Evolutionary conservation across 257 asterid species (phyloP).

Genomic region (Mitragyna speciosa): DNA sequence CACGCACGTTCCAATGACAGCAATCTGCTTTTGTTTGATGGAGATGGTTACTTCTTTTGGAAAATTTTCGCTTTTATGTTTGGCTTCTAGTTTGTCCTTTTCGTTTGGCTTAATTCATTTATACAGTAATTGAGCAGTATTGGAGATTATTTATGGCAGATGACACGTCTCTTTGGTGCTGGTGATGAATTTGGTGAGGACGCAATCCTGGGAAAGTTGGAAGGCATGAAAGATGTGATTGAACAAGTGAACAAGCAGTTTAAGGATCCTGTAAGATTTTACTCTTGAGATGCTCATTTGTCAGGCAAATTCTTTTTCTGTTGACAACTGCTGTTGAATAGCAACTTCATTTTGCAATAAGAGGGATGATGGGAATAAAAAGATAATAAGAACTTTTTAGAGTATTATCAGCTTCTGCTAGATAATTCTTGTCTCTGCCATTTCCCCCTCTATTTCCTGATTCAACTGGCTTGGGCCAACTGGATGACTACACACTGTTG

Average conservation of each 20-base stretch:
- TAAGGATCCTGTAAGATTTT: slow-evolving; percentile 80
- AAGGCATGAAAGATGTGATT: slow-evolving; percentile 92
- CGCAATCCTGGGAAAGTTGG: slow-evolving; percentile 83
- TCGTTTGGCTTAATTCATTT: slow-evolving; percentile 9
- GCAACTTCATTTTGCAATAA: not conserved
- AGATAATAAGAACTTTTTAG: not conserved
- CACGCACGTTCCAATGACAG: not conserved
- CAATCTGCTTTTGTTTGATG: not conserved
- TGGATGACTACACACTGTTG: not conserved
- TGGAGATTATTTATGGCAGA: slow-evolving; percentile 46
- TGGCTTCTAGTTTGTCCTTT: not conserved
- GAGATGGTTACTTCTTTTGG: not conserved
- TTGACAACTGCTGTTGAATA: not conserved
- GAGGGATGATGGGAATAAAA: not conserved
- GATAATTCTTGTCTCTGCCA: not conserved
- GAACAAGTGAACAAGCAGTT: slow-evolving; percentile 92
- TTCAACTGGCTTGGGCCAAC: not conserved
- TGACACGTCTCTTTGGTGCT: slow-evolving; percentile 73
- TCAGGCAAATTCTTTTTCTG: not conserved
- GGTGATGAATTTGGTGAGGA: slow-evolving; percentile 85
- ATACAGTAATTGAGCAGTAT: slow-evolving; percentile 15
- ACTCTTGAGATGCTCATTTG: slow-evolving; percentile 10
- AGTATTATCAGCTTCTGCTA: not conserved
- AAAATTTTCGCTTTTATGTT: not conserved
- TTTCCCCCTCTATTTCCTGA: not conserved